A percentile compares a stretch with the other conserved stretches of the same genome.
These are phyloP conservation scores for Suillus subluteus DNA, from an alignment of 768 basidiomycete species.

Conservation along the genomic window DNA sequence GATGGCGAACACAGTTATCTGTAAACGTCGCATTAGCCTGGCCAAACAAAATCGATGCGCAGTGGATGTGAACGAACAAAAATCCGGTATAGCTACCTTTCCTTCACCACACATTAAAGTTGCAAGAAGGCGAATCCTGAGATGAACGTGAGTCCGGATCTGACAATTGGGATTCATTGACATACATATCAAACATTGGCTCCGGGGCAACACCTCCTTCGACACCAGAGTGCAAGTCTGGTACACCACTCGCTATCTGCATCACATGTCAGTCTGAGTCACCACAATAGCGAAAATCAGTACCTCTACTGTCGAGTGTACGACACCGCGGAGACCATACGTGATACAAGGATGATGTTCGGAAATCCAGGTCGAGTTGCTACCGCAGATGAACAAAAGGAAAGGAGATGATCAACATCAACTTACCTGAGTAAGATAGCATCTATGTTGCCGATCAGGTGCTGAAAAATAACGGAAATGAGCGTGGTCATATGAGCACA, in stretches of 20 bases:
- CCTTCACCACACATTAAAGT: conserved; percentile 63
- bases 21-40: conserved; percentile 3
- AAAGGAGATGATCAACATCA: conserved; percentile 5
- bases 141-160: not conserved
- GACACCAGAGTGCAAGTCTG: conserved; percentile 92
- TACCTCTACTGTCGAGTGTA: conserved; percentile 83
- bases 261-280: not conserved
- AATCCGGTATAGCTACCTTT: conserved; percentile 72
- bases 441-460: conserved; percentile 83
- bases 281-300: conserved; percentile 4
- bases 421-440: conserved; percentile 83
- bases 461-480: conserved; percentile 43
- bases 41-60: not conserved
- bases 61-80: conserved; percentile 63
- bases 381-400: conserved; percentile 28
- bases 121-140: conserved; percentile 78
- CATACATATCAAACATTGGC: conserved; percentile 92
- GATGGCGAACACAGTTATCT: conserved; percentile 80
- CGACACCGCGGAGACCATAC: conserved; percentile 92
- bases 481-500: not conserved
- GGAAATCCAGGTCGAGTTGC: conserved; percentile 97
- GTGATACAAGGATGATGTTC: conserved; percentile 93
- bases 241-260: conserved; percentile 70
- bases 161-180: not conserved
- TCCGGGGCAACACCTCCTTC: conserved; percentile 89